A percentile compares a stretch with the other conserved stretches of the same genome.
These are phyloP conservation scores for Rhizopogon vulgaris DNA, from an alignment of 768 basidiomycete species.

Conservation along the genomic window DNA sequence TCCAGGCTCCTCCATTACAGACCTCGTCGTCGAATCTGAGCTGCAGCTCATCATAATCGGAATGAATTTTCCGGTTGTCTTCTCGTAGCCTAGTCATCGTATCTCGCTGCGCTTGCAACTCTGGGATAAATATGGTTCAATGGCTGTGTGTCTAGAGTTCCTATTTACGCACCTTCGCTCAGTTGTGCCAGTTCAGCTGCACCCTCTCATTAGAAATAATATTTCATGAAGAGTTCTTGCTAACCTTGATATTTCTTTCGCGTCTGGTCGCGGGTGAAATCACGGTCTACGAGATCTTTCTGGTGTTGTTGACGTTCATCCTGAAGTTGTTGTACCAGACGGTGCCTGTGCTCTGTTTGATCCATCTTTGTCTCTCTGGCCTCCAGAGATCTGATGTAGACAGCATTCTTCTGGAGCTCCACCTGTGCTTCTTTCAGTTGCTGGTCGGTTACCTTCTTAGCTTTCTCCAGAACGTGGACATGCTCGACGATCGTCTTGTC, in stretches of 20 bases:
- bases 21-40: conserved; percentile 72
- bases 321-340: conserved; percentile 71
- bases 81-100: conserved; percentile 70
- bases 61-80: conserved; percentile 72
- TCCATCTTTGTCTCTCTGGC: conserved; percentile 68
- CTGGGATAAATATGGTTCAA: conserved; percentile 26
- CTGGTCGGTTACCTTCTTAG: conserved; percentile 89
- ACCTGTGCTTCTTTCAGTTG: conserved; percentile 78
- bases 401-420: conserved; percentile 68
- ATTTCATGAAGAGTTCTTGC: conserved; percentile 6
- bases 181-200: conserved; percentile 72
- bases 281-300: conserved; percentile 74
- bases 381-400: conserved; percentile 82
- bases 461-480: conserved; percentile 92
- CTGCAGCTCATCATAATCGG: conserved; percentile 72
- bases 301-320: conserved; percentile 74
- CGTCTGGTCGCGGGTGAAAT: conserved; percentile 74
- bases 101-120: conserved; percentile 74
- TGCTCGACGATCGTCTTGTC: conserved; percentile 99
- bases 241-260: conserved; percentile 82
- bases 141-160: not conserved
- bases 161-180: conserved; percentile 54
- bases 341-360: conserved; percentile 55
- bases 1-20: conserved; percentile 75
- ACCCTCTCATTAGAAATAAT: not conserved